Evolutionary conservation across 1,284 basidiomycete genomes (phyloP), one percentile per base, ranked within the genome.

Genomic region (Tilletia walkeri): DNA sequence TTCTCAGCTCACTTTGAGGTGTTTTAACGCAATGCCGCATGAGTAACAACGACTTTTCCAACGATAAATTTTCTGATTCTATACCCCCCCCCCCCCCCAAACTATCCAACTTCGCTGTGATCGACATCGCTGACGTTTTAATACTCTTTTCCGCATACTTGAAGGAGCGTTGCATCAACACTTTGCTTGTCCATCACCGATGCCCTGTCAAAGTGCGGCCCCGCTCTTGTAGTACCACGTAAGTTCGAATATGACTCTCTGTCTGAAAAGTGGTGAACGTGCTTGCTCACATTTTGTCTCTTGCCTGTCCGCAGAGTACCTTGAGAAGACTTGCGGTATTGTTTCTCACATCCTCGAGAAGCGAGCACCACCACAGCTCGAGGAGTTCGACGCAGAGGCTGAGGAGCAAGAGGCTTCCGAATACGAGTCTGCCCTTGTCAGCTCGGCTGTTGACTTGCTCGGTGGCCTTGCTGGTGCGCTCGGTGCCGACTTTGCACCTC

Each of bases 371-470:
- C 96, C 95, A 85, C 38, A 34, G 20, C 38, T 63, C 16, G 95
- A 98, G 82, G 92, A 74, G 34, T 72, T 92, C 75, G 95, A 95
- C 76, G 93, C 94, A 75, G 87, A 88, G 4, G 92, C 93, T 73
- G 90, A 89, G 39, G 79, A 75, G 68, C 79, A 82, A 71, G 88
- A 88, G 73, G 91, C 92, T 76, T 95, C 95, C 5, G 96, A 99
- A 86, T 97, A 95, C 84, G 96, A 99, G 85, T 93, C 94, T 16
- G 92, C 95, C 56, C 88, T 99, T 71, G 92, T 99, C 83, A 93
- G 92, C 47, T 91, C 94, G 48, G 95, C 96, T 36, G 91, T 91
- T 66, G 96, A 99, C 84, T 90, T 99, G 69, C 95, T 98, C 69
- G 90, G 95, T 72, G 88, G 93, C 5, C 87, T 99, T 80, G 93